Evolutionary conservation across 495 filamentous ascomycete species (phyloP), one percentile per base, ranked within the genome.

Genomic region (Aspergillus kassunensis): DNA sequence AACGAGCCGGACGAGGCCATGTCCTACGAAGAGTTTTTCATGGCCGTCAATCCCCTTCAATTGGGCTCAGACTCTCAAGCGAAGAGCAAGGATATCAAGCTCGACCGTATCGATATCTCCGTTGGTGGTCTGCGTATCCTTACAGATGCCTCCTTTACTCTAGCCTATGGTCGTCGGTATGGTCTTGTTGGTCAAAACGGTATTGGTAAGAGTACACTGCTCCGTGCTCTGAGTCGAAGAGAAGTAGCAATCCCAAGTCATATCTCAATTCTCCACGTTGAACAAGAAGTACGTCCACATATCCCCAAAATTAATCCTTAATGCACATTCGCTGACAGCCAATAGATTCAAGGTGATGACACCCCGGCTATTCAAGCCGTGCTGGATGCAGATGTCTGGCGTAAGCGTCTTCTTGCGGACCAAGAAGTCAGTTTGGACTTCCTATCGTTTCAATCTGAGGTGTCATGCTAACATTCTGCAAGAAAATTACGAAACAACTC

Each of bases 61-160:
- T 58, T 97, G 54, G 91, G 90, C 37, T 71, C 81, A n/a, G 84
- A 86, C 55, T 69, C 79, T 47, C 71, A 83, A 50, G 66, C 72
- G 10, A 97, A 97, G 85, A 96, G 91, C 68, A 99, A 99, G 78
- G 93, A 99, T 68, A 95, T 99, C 76, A 99, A 97, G 75, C 75
- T 99, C 54, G 93, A 99, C 61, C 87, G 89, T 54, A 86, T 96
- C 62, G 93, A 99, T 74, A 86, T 97, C 41, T 83, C 90, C 35
- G 96, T 99, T 58, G 83, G 89, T 47, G 95, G 91, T 15, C 77
- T 81, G 56, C 83, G 93, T 45, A 99, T 99, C 56, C 65, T 99
- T 58, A 88, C 82, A 36, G 95, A 97, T 66, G 95, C 91, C 16
- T 86, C 79, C 16, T 69, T 99, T 41, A 97, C 91, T 2, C 78